A percentile compares a stretch with the other conserved stretches of the same genome.
Conservation (phyloP, 805 yeast genomes). For the Torulaspora maleeae region DNA sequence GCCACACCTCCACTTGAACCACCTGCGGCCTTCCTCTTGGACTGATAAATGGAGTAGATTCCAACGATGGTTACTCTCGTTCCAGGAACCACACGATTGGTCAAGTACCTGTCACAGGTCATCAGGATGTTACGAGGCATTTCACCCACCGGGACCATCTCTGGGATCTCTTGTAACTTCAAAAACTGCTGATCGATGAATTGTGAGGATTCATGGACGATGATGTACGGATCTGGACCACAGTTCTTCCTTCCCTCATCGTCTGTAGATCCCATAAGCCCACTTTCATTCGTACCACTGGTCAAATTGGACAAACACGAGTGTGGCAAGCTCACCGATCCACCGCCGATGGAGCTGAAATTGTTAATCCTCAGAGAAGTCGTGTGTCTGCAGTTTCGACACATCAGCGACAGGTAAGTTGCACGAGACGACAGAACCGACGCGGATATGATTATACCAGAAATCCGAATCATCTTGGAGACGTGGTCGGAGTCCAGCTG, state of each 20-base stretch:
- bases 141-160: constrained; percentile 98
- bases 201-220: constrained; percentile 89
- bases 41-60: constrained; percentile 84
- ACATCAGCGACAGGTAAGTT: constrained; percentile 74
- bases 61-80: constrained; percentile 90
- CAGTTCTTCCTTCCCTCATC: constrained; percentile 43
- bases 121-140: constrained; percentile 91
- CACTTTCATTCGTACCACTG: constrained; percentile 10
- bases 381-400: constrained; percentile 83
- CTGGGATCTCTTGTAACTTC: constrained; percentile 95
- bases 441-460: constrained; percentile 90
- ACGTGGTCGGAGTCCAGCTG: constrained; percentile 82
- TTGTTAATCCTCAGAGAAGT: constrained; percentile 46
- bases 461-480: constrained; percentile 80
- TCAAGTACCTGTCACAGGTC: constrained; percentile 82
- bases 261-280: constrained; percentile 19
- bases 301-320: constrained; percentile 31
- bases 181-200: constrained; percentile 93
- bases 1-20: constrained; percentile 55
- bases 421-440: constrained; percentile 87
- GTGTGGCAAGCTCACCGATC: constrained; percentile 32
- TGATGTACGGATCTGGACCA: constrained; percentile 87
- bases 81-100: constrained; percentile 92
- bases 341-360: constrained; percentile 34
- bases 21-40: constrained; percentile 51